Base-by-base conservation (phyloP, 495 filamentous ascomycete genomes). In the Letharia lupina region DNA sequence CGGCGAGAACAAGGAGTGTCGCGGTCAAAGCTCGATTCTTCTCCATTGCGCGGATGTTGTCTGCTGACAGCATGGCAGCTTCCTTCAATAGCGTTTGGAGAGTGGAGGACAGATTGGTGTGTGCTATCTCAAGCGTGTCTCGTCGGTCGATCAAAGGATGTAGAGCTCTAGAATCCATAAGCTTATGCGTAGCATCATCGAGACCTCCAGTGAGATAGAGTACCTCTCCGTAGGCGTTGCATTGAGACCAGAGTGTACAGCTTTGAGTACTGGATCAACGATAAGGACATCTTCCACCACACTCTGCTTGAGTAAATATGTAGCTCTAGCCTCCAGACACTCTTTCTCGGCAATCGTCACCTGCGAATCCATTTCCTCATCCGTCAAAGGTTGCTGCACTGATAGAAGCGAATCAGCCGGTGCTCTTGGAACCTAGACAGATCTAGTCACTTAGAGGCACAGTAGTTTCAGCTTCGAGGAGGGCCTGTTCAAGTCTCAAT, bases 231-330 rank as follows among this genome's bases (percentile, higher is more conserved):
- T 77, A 56, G 82, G 81, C 4, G 83, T 84, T n/a, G 83, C 79
- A 57, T 84, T 81, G 4, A 82, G 85, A 58, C 86, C 88, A 60
- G 84, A 77, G 72, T 93, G 89, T 61, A 91, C 83, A 2, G 90
- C 87, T 71, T 89, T 91, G 61, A 95, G 76, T 59, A 86, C 86
- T 13, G 90, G 90, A 70, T 89, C 87, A 33, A 85, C 84, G 68
- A 83, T 82, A 66, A 93, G 75, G 37, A 89, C 83, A 61, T 79
- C 86, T 60, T 85, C 82, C 16, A 88, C 75, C n/a, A 90, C 82
- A 67, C 83, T 84, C 69, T 84, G 84, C 64, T 83, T 84, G 64
- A 92, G 78, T 42, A 82, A 79, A 71, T 91, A 89, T 56, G 79
- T 77, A 58, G 88, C 85, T 72, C 86, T 84, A 52, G 89, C 84